Base-by-base conservation (phyloP, 768 basidiomycete genomes). In the Panellus pusillus region DNA sequence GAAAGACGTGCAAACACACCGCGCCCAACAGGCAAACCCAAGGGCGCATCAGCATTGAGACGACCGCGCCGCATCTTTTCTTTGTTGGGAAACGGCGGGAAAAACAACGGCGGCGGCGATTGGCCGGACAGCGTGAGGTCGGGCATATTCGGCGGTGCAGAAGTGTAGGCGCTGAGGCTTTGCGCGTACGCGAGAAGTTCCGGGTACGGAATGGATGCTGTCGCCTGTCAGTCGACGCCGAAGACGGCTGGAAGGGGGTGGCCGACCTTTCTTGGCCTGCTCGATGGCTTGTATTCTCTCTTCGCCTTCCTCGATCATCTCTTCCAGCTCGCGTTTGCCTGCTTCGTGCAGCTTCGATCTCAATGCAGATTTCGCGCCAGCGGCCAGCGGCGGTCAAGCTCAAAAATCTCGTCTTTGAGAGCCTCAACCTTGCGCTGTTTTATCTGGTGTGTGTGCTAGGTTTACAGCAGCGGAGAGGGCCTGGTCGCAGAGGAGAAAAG, bases 1-100 rank as follows among this genome's bases (percentile, higher is more conserved):
- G 40, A 57, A 35, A 44, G 41, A 47, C 20, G n/a, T 13, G 35
- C 29, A 40, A 19, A 65, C 84, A 66, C 67, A 91, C 90, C 79
- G 70, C 81, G 78, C 46, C 89, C 91, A 55, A 92, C 87, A 19
- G 85, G 77, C 40, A 82, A 69, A 6, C 87, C 91, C 52, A 92
- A 76, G 1, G 89, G 91, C 24, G 85, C 87, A 67, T 91, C 89
- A 18, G 83, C 84, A 63, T 88, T 91, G 68, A 92, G 80, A 52
- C 80, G 79, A 1, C 91, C 91, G 20, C 85, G 79, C 47, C 91
- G 84, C 89, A 93, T 91, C 70, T 91, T 93, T 67, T 92, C 91
- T 71, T 92, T 90, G 64, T 91, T 92, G 1, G 91, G 91, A 68
- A 92, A 93, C 11, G 92, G 92, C 36, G 91, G 91, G 72, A 92